Evolutionary conservation across 139 green algal genomes (phyloP).

Genomic region (Choricystis sp.): DNA sequence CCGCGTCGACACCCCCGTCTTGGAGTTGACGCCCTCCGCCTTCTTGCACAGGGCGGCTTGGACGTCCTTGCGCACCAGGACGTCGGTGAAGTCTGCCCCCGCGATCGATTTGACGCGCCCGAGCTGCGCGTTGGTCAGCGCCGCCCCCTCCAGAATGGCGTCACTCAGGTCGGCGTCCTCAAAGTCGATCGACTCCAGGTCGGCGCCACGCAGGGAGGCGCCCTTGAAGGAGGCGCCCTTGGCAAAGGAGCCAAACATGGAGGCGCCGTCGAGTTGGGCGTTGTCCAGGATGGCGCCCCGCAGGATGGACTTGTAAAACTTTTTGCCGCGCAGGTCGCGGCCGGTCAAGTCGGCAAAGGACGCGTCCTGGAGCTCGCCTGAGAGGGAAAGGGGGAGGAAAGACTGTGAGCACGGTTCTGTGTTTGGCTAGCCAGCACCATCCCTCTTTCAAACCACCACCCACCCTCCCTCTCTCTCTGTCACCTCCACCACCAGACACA

Average conservation of each 20-base stretch:
- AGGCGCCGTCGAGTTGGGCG: conserved; percentile 30
- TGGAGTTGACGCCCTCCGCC: conserved; percentile 54
- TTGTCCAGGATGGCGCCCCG: conserved; percentile 41
- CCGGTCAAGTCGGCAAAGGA: conserved; percentile 23
- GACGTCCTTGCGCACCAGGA: conserved; percentile 47
- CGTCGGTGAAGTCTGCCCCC: conserved; percentile 39
- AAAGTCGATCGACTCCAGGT: conserved; percentile 53
- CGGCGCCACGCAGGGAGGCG: conserved; percentile 44
- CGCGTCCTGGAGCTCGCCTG: conserved; percentile 8
- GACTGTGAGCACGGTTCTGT: too few species aligned
- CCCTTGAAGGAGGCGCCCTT: conserved; percentile 47
- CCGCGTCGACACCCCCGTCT: conserved; percentile 51
- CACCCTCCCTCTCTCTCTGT: conserved; percentile 12
- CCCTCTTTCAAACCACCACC: too few species aligned
- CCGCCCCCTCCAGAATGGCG: conserved; percentile 52
- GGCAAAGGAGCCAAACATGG: conserved; percentile 40
- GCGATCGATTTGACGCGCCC: conserved; percentile 29
- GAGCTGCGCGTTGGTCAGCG: conserved; percentile 26
- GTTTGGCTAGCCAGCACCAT: too few species aligned
- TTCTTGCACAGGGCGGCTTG: conserved; percentile 50
- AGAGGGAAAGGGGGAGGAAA: too few species aligned
- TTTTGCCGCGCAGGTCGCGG: conserved; percentile 39
- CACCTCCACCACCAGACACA: conserved; percentile 19
- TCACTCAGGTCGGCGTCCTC: conserved; percentile 57
- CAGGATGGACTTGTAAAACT: conserved; percentile 47